Conservation (phyloP, 257 asterid genomes). For the Ballota nigra region DNA sequence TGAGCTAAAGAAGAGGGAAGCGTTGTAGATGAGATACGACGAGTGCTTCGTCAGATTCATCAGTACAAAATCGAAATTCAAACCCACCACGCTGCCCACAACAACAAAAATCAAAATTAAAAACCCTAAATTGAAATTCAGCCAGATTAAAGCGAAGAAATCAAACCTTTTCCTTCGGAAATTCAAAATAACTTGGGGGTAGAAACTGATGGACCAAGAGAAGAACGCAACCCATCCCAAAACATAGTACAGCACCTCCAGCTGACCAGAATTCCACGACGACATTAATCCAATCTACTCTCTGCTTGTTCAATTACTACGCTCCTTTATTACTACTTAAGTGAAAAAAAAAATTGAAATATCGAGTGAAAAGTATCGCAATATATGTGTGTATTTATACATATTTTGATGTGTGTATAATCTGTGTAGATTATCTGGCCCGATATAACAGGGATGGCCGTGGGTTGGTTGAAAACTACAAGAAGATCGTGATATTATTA, state of each 20-base stretch:
- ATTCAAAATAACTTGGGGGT: constrained; percentile 79
- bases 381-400: neutral
- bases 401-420: neutral
- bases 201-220: constrained; percentile 93
- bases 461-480: neutral
- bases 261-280: constrained; percentile 68
- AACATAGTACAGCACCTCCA: constrained; percentile 63
- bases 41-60: constrained; percentile 90
- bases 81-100: constrained; percentile 76
- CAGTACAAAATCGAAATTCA: constrained; percentile 83
- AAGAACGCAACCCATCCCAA: constrained; percentile 83
- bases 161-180: constrained; percentile 80
- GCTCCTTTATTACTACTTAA: neutral
- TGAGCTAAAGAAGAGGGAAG: constrained; percentile 78
- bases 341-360: neutral
- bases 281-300: constrained; percentile 32
- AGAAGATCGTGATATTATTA: neutral
- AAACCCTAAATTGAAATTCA: neutral
- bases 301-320: neutral
- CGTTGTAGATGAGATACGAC: constrained; percentile 86
- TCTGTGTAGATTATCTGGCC: neutral
- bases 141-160: neutral
- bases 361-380: neutral
- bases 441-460: neutral
- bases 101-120: neutral